Conservation (phyloP, 1,284 basidiomycete species). For the Ganoderma resinaceum region DNA sequence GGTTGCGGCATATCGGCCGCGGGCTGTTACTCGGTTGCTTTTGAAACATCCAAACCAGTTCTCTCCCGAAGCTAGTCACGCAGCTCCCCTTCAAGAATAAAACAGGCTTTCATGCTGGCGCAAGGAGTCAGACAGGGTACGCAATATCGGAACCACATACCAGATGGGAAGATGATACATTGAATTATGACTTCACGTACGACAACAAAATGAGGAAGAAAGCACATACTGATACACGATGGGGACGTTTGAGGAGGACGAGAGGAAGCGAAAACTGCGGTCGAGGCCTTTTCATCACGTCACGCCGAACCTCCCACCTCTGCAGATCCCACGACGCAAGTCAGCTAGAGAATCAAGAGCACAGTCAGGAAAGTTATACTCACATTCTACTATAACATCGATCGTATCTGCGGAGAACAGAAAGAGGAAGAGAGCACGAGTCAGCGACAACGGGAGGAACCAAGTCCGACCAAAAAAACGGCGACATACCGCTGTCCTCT, state of each 20-base stretch:
- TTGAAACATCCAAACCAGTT: too few species aligned
- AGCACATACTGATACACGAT: conserved; percentile 28
- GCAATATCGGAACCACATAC: too few species aligned
- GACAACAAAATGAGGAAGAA: conserved; percentile 27
- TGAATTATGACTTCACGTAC: conserved; percentile 34
- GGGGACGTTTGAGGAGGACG: neutral
- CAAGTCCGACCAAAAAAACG: conserved; percentile 4
- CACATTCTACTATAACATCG: conserved; percentile 94
- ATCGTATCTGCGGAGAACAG: conserved; percentile 70
- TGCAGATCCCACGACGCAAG: conserved; percentile 24
- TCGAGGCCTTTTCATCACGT: conserved; percentile 16
- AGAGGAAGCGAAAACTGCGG: conserved; percentile 14
- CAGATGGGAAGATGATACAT: too few species aligned
- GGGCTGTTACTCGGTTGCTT: too few species aligned
- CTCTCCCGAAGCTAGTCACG: too few species aligned
- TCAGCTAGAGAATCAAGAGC: conserved; percentile 2
- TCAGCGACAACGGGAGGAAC: conserved; percentile 11
- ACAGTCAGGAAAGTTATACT: conserved; percentile 44
- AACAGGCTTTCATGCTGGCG: too few species aligned
- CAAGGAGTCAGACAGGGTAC: too few species aligned
- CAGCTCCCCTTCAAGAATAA: too few species aligned
- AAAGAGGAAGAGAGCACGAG: neutral
- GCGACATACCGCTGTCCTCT: conserved; percentile 79
- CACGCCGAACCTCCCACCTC: conserved; percentile 46
- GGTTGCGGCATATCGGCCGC: too few species aligned